Percentiles rank a stretch among this genome's conserved stretches.
Conservation (phyloP, 2,329 filamentous ascomycete genomes). For the Seiridium cupressi region DNA sequence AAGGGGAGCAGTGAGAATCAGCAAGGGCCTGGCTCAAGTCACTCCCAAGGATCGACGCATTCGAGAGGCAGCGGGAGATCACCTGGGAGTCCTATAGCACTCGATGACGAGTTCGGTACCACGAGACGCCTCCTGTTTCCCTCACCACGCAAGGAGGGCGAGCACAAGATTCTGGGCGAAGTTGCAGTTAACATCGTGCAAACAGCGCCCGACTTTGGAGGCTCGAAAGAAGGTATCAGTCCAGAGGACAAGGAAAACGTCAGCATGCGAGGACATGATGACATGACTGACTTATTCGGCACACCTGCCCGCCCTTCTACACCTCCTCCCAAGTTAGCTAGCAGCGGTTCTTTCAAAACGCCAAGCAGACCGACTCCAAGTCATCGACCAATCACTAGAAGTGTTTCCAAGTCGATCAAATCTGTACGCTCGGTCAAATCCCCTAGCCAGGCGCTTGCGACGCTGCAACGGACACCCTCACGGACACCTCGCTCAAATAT, state of each 20-base stretch:
- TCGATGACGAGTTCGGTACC: constrained; percentile 50
- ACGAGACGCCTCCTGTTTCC: constrained; percentile 75
- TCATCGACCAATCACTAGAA: constrained; percentile 60
- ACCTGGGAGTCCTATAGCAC: constrained; percentile 53
- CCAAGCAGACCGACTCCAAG: constrained; percentile 61
- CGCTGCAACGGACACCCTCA: constrained; percentile 47
- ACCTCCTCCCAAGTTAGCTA: constrained; percentile 49
- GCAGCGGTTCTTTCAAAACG: constrained; percentile 54
- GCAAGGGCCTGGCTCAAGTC: constrained; percentile 39
- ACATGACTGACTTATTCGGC: constrained; percentile 62
- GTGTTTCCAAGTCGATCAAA: constrained; percentile 55
- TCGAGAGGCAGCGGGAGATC: constrained; percentile 53
- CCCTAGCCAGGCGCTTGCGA: constrained; percentile 36
- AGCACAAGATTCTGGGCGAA: constrained; percentile 61
- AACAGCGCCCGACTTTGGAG: constrained; percentile 35
- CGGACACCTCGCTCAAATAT: constrained; percentile 37
- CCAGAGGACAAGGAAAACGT: constrained; percentile 43
- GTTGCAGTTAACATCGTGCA: constrained; percentile 52
- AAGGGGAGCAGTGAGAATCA: constrained; percentile 13
- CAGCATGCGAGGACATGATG: constrained; percentile 34
- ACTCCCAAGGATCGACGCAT: constrained; percentile 46
- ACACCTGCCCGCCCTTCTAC: constrained; percentile 52
- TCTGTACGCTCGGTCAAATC: constrained; percentile 52
- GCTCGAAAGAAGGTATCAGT: constrained; percentile 29
- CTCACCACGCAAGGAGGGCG: constrained; percentile 66